phyloP scores from a whole-genome alignment of 805 yeast genomes.

The Yamadazyma akitaensis region DNA sequence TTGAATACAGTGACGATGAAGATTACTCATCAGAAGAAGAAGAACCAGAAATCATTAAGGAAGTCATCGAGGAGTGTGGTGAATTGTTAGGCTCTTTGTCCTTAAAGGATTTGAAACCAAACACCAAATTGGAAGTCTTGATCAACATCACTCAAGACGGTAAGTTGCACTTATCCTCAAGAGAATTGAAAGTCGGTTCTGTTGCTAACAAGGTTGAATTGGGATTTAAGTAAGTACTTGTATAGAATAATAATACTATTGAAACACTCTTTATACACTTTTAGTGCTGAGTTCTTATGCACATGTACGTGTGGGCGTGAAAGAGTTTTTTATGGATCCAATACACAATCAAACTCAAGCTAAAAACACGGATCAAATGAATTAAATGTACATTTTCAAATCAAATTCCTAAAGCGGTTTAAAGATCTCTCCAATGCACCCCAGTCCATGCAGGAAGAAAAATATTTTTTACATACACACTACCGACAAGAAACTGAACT shows the following conservation, averaged over 20 bases:
- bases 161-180: conserved; percentile 59
- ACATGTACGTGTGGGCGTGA: too few species aligned
- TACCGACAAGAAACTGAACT: too few species aligned
- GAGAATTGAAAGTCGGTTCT: conserved; percentile 60
- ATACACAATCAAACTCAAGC: too few species aligned
- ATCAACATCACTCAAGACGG: conserved; percentile 66
- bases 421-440: too few species aligned
- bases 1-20: conserved; percentile 41
- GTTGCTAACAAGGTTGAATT: conserved; percentile 54
- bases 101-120: conserved; percentile 63
- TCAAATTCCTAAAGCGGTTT: too few species aligned
- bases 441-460: too few species aligned
- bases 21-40: conserved; percentile 54
- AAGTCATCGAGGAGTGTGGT: conserved; percentile 70
- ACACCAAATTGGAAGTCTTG: conserved; percentile 64
- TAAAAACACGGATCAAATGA: too few species aligned
- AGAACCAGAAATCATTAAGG: conserved; percentile 84
- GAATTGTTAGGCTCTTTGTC: conserved; percentile 74
- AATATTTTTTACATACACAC: too few species aligned
- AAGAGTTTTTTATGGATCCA: too few species aligned
- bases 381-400: too few species aligned
- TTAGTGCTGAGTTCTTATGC: too few species aligned
- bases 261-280: too few species aligned
- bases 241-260: conserved; percentile 1
- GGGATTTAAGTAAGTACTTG: conserved; percentile 6